Evolutionary conservation across 257 asterid species (phyloP), one percentile per base, ranked within the genome.

Genomic region (Agastache rugosa): DNA sequence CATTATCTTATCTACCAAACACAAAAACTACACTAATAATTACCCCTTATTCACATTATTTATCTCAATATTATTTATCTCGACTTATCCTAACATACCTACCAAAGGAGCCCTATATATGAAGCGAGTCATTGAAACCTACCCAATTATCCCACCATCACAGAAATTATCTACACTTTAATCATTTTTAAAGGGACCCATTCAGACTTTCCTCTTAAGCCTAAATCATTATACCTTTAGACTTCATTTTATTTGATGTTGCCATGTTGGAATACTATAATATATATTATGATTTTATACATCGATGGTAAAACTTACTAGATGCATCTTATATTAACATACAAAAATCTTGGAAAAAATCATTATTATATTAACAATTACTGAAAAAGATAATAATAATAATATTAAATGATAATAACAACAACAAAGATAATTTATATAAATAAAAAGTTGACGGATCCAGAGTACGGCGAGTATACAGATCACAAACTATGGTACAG

Each of bases 211-310:
- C 75, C 61, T 77, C 79, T 84, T 80, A 86, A 83, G 89, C 86
- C 86, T 80, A 77, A 82, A 87, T 89, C 89, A 89, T 86, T 83
- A 45, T 87, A 78, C 90, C 71, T 83, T 83, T 80, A 61, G 91
- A 85, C 88, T 81, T 77, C 60, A 60, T 68, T 64, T 71, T 68
- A 72, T 55, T 63, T 67, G 59, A 77, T 77, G 76, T 75, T 73
- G 72, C 77, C 70, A 78, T 80, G 62, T 71, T 69, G 69, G 73
- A 77, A 64, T 71, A 74, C 70, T 39, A 70, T 70, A 50, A 34
- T 29, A 23, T 23, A 5, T 2, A 4, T 7, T 31, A n/a, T n/a
- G 16, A n/a, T 69, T 35, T 58, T 58, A 11, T 64, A 64, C 37
- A 19, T 41, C 6, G 34, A n/a, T n/a, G n/a, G 2, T 3, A 41